These are phyloP conservation scores for Naganishia randhawae DNA, from an alignment of 768 basidiomycete species.

Conservation along the genomic window DNA sequence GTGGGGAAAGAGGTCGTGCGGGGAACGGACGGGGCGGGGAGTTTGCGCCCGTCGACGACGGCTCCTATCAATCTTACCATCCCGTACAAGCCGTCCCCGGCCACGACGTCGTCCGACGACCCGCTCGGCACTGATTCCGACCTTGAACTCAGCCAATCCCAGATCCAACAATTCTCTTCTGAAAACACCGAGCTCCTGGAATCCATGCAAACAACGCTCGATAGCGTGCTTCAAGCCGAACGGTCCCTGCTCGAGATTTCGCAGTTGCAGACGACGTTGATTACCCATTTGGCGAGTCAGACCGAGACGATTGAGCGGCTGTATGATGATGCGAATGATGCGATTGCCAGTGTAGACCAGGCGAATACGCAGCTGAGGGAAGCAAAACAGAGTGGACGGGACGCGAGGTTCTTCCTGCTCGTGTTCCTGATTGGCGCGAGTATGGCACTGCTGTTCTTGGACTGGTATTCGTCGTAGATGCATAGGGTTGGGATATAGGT, in stretches of 20 bases:
- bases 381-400: conserved; percentile 78
- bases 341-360: conserved; percentile 76
- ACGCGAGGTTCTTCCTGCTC: conserved; percentile 81
- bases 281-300: conserved; percentile 80
- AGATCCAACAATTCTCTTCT: conserved; percentile 81
- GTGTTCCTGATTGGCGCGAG: conserved; percentile 89
- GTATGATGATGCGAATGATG: conserved; percentile 88
- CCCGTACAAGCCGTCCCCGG: conserved; percentile 31
- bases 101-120: conserved; percentile 43
- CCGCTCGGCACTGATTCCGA: background rate
- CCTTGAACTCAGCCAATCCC: conserved; percentile 32
- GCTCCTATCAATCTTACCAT: conserved; percentile 18
- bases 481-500: conserved; percentile 6
- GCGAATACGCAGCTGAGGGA: conserved; percentile 87
- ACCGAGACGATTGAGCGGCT: conserved; percentile 88
- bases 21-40: background rate
- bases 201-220: conserved; percentile 77
- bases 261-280: conserved; percentile 84
- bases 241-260: conserved; percentile 87
- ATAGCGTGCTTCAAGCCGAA: conserved; percentile 87
- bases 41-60: background rate
- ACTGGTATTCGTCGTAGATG: conserved; percentile 61
- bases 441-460: conserved; percentile 84
- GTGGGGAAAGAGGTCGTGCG: conserved; percentile 51
- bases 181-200: conserved; percentile 85